Evolutionary conservation across 108 stramenopile genomes (phyloP).

Genomic region (Conticribra guillardii): DNA sequence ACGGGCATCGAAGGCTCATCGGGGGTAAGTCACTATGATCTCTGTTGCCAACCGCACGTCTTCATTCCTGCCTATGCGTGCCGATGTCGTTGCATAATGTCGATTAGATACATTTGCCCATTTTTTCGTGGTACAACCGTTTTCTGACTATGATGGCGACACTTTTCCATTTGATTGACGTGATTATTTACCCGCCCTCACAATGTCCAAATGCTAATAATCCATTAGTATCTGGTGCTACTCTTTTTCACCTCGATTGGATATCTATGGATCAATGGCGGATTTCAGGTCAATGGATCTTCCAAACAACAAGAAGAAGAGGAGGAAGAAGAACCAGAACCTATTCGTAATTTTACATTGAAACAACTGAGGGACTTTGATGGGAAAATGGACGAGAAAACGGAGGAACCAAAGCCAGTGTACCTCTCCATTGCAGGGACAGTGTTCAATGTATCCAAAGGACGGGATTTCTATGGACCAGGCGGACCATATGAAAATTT

Average conservation of each 20-base stretch:
- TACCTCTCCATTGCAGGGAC: constrained; percentile 90
- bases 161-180: too few relatives aligned
- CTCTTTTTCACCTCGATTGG: constrained; percentile 40
- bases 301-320: constrained; percentile 37
- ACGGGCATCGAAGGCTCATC: constrained; percentile 49
- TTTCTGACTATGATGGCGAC: constrained; percentile 1
- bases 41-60: background rate
- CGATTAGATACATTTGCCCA: too few relatives aligned
- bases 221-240: constrained; percentile 34
- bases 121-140: background rate
- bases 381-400: constrained; percentile 70
- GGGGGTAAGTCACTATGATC: constrained; percentile 29
- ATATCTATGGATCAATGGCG: constrained; percentile 43
- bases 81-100: background rate
- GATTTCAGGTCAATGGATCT: constrained; percentile 38
- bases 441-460: constrained; percentile 94
- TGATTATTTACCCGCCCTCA: too few relatives aligned
- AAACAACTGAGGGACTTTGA: constrained; percentile 78
- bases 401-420: constrained; percentile 82
- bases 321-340: constrained; percentile 68
- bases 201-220: constrained; percentile 21
- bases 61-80: background rate
- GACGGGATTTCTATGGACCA: constrained; percentile 92
- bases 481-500: constrained; percentile 92
- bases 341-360: constrained; percentile 85